Conservation (phyloP, 2,329 filamentous ascomycete genomes). For the Xylariaceae sp. region DNA sequence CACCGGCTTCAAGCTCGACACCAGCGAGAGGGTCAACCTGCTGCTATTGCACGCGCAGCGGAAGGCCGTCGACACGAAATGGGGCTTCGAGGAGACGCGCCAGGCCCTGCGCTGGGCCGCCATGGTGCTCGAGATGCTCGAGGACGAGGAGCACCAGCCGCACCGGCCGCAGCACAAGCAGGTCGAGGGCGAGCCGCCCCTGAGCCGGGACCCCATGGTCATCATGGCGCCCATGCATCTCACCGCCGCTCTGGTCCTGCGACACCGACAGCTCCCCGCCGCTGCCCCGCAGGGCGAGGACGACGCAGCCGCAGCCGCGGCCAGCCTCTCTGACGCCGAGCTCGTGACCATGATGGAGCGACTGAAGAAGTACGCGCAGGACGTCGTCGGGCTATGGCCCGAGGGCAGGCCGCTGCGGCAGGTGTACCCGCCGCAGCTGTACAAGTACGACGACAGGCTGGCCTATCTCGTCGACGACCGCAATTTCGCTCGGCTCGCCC, state of each 20-base stretch:
- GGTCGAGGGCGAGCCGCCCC: conserved; percentile 17
- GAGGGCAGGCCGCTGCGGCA: conserved; percentile 27
- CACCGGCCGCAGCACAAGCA: conserved; percentile 5
- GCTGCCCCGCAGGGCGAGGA: conserved; percentile 16
- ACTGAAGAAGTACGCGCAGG: conserved; percentile 29
- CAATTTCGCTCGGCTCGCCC: conserved; percentile 28
- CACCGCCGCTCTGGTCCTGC: conserved; percentile 31
- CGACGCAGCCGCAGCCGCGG: no score
- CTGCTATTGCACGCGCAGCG: conserved; percentile 31
- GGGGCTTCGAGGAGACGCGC: conserved; percentile 27
- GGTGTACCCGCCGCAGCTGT: conserved; percentile 28
- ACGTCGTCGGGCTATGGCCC: conserved; percentile 35
- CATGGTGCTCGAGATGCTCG: conserved; percentile 41
- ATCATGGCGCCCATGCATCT: conserved; percentile 36
- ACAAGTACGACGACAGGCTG: conserved; percentile 18
- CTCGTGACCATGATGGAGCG: conserved; percentile 25
- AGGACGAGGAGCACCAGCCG: conserved; percentile 32
- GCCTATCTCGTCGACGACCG: conserved; percentile 26
- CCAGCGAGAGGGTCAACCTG: conserved; percentile 33
- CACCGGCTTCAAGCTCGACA: conserved; percentile 38
- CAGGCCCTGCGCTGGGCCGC: conserved; percentile 39
- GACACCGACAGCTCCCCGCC: conserved; percentile 10
- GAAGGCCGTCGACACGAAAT: conserved; percentile 33
- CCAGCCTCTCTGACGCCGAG: no score
- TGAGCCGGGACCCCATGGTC: conserved; percentile 36